A percentile compares a stretch with the other conserved stretches of the same genome.
Evolutionary conservation across 345 rosid species (phyloP).

Genomic region (Fremontodendron californicum): DNA sequence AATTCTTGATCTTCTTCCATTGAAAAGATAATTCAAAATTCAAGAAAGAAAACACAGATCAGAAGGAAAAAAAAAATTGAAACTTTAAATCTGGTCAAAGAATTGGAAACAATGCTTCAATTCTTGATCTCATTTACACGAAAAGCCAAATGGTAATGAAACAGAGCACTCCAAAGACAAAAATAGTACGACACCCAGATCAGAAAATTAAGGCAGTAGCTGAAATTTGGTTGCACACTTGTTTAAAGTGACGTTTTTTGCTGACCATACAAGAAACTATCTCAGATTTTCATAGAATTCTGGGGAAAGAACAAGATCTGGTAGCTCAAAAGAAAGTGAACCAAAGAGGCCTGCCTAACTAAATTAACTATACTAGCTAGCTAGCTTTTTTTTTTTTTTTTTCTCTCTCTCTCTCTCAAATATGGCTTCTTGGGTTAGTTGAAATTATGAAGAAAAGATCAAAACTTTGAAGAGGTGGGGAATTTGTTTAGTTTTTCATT

Average conservation of each 20-base stretch:
- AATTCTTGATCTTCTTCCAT: constrained; percentile 35
- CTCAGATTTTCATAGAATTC: constrained; percentile 5
- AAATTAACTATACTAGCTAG: constrained; percentile 9
- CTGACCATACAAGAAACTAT: neutral
- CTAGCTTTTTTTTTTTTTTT: too few species aligned
- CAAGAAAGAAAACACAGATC: neutral
- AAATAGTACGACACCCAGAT: constrained; percentile 27
- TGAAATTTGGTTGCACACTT: neutral
- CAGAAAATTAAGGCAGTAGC: constrained; percentile 31
- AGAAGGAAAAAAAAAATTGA: neutral
- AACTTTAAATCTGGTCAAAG: constrained; percentile 10
- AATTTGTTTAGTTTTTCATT: neutral
- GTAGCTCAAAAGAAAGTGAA: neutral
- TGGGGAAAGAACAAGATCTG: constrained; percentile 22
- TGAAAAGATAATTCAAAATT: neutral
- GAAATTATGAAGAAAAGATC: constrained; percentile 24
- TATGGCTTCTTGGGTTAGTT: constrained; percentile 11
- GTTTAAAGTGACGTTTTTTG: neutral
- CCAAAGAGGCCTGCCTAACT: neutral
- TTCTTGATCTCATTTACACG: constrained; percentile 23
- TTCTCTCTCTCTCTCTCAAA: too few species aligned
- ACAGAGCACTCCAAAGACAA: constrained; percentile 16
- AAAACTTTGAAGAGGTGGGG: constrained; percentile 20
- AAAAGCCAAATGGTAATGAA: constrained; percentile 16
- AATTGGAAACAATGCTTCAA: constrained; percentile 18